Conservation (phyloP, 495 filamentous ascomycete genomes). For the Lentithecium fluviatile region DNA sequence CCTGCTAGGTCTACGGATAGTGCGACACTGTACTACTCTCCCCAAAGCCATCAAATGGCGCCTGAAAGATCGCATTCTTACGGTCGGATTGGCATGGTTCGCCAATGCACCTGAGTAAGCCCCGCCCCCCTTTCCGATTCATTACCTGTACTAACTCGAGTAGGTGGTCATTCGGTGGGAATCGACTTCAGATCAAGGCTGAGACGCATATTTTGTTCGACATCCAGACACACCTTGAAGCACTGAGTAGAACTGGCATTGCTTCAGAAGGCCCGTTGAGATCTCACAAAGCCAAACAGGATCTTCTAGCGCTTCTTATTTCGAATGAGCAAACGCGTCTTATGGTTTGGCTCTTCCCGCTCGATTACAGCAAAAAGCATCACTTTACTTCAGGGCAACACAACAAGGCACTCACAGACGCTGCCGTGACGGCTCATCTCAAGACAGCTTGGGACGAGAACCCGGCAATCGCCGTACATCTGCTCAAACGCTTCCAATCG, state of each 20-base stretch:
- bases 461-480: slow-evolving; percentile 78
- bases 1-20: slow-evolving; percentile 73
- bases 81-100: slow-evolving; percentile 87
- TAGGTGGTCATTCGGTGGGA: slow-evolving; percentile 92
- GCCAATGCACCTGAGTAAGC: slow-evolving; percentile 64
- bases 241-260: slow-evolving; percentile 56
- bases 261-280: slow-evolving; percentile 56
- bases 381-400: slow-evolving; percentile 47
- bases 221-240: slow-evolving; percentile 62
- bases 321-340: slow-evolving; percentile 83
- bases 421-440: slow-evolving; percentile 59
- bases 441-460: slow-evolving; percentile 81
- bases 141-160: slow-evolving; percentile 20
- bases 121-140: not conserved
- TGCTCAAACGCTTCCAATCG: slow-evolving; percentile 75
- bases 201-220: slow-evolving; percentile 81
- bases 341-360: slow-evolving; percentile 83
- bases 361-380: slow-evolving; percentile 66
- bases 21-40: slow-evolving; percentile 66
- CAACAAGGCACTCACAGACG: slow-evolving; percentile 52
- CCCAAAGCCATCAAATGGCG: slow-evolving; percentile 62
- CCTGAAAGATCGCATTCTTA: slow-evolving; percentile 83
- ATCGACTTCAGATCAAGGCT: slow-evolving; percentile 86
- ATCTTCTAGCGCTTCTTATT: slow-evolving; percentile 71
- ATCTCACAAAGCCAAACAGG: slow-evolving; percentile 73